Conservation (phyloP, 139 green algal species). For the Desmodesmus armatus region DNA sequence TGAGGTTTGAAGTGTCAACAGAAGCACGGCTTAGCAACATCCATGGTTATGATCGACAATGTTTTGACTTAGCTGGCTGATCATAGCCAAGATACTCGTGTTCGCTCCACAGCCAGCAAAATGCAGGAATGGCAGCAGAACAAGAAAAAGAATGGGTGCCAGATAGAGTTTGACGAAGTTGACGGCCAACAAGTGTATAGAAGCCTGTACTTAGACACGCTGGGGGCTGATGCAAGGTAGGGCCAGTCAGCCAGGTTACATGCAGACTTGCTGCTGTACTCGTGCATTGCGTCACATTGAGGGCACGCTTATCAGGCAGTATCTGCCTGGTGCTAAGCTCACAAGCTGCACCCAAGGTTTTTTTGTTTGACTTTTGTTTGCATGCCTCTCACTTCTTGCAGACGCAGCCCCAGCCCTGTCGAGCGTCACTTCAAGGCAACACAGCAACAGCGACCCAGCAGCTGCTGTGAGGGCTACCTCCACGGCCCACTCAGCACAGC, state of each 20-base stretch:
- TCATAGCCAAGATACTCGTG: too few species aligned
- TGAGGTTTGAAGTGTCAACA: too few species aligned
- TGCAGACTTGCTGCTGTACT: too few species aligned
- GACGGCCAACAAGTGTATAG: neutral
- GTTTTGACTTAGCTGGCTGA: too few species aligned
- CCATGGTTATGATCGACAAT: too few species aligned
- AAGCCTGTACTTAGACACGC: conserved; percentile 17
- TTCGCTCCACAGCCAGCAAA: neutral
- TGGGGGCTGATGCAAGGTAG: neutral
- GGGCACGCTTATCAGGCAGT: too few species aligned
- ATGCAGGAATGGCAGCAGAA: neutral
- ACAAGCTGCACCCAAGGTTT: neutral
- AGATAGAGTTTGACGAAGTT: conserved; percentile 24
- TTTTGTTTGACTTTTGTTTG: neutral
- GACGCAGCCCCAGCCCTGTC: neutral
- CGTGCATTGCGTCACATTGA: too few species aligned
- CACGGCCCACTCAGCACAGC: conserved; percentile 36
- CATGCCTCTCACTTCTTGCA: neutral
- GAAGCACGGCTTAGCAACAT: too few species aligned
- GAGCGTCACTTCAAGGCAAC: neutral
- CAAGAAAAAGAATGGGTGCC: neutral
- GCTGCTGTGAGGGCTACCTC: neutral
- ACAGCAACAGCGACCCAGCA: conserved; percentile 1
- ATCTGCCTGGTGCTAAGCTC: too few species aligned
- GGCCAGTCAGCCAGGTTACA: neutral